A percentile compares a stretch with the other conserved stretches of the same genome.
Evolutionary conservation across 768 basidiomycete species (phyloP).

Genomic region (Mycena rosella): DNA sequence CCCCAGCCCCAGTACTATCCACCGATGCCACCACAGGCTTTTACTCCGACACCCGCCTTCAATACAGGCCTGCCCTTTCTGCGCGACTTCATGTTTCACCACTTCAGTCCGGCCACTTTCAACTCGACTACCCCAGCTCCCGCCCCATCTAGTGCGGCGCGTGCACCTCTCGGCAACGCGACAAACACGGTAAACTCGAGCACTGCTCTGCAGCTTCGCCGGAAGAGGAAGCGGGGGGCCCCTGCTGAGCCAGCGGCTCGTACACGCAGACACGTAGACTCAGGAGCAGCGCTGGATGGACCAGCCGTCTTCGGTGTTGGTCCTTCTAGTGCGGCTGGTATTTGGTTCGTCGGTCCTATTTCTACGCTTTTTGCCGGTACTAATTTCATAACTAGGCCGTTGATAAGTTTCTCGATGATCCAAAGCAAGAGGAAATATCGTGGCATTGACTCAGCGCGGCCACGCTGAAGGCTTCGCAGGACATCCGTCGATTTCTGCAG

Average conservation of each 20-base stretch:
- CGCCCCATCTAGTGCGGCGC: background rate
- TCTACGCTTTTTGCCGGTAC: too few relatives aligned
- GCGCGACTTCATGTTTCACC: background rate
- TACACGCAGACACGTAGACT: background rate
- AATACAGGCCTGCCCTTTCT: too few relatives aligned
- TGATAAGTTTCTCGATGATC: slow-evolving; percentile 16
- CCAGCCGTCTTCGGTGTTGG: slow-evolving; percentile 6
- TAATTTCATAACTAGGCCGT: too few relatives aligned
- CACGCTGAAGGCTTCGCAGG: slow-evolving; percentile 37
- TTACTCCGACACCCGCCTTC: too few relatives aligned
- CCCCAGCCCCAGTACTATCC: too few relatives aligned
- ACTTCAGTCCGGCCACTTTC: background rate
- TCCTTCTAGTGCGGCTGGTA: background rate
- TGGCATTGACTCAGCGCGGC: slow-evolving; percentile 10
- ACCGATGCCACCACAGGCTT: too few relatives aligned
- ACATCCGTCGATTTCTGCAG: slow-evolving; percentile 40
- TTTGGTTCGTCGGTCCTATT: slow-evolving; percentile 33
- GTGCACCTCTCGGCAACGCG: background rate
- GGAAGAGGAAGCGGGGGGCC: background rate
- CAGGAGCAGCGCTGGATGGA: background rate
- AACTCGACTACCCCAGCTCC: background rate
- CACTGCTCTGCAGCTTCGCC: background rate
- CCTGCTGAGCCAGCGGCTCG: background rate
- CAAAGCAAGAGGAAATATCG: slow-evolving; percentile 28
- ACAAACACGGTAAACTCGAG: background rate